Evolutionary conservation across 2,329 filamentous ascomycete species (phyloP).

Genomic region (Claviceps pazoutovae): DNA sequence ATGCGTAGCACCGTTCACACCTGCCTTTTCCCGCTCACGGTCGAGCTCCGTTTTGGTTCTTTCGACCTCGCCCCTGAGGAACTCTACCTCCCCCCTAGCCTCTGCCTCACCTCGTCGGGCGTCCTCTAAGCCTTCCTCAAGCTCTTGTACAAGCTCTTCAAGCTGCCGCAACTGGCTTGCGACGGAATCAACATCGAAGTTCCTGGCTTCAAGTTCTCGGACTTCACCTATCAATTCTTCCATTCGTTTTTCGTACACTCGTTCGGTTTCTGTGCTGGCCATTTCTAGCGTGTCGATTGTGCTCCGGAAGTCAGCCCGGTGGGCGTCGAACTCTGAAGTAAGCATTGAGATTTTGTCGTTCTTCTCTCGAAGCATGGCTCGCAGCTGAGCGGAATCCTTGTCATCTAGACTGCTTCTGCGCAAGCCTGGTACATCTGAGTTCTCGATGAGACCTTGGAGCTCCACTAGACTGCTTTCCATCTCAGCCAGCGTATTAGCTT

Average conservation of each 20-base stretch:
- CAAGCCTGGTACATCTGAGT: slow-evolving; percentile 28
- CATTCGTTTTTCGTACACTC: slow-evolving; percentile 89
- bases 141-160: slow-evolving; percentile 88
- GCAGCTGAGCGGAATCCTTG: slow-evolving; percentile 62
- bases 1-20: slow-evolving; percentile 20
- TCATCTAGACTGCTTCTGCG: slow-evolving; percentile 43
- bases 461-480: slow-evolving; percentile 86
- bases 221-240: slow-evolving; percentile 75
- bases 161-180: slow-evolving; percentile 86
- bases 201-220: slow-evolving; percentile 65
- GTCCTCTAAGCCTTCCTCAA: slow-evolving; percentile 93
- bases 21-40: slow-evolving; percentile 71
- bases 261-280: slow-evolving; percentile 86
- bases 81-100: slow-evolving; percentile 89
- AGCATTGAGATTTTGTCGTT: slow-evolving; percentile 92
- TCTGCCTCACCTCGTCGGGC: slow-evolving; percentile 88
- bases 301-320: slow-evolving; percentile 88
- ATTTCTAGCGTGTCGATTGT: slow-evolving; percentile 94
- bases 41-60: slow-evolving; percentile 76
- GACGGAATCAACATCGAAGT: slow-evolving; percentile 82
- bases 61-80: slow-evolving; percentile 87
- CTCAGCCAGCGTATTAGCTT: slow-evolving; percentile 66
- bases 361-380: slow-evolving; percentile 78
- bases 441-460: slow-evolving; percentile 54
- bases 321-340: slow-evolving; percentile 86